Evolutionary conservation across 352 stramenopile genomes (phyloP), one percentile per base, ranked within the genome.

Genomic region (Phytophthora litchii): DNA sequence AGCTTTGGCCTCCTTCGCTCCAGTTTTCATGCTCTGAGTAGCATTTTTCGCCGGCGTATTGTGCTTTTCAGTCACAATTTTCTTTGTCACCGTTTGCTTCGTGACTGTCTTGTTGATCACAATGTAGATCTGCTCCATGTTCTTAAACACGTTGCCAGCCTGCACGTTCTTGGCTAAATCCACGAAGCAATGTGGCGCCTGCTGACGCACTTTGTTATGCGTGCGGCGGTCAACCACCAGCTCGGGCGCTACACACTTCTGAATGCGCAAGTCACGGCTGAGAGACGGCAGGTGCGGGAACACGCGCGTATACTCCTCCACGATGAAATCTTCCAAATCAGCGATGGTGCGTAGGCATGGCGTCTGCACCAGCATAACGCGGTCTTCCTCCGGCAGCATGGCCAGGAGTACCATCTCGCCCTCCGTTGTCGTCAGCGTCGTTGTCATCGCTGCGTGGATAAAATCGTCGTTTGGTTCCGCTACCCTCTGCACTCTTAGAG

Each of bases 101-200:
- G 3, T 27, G 65, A 49, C 21, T 71, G 37, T 31, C 29, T 35
- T 20, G 56, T 83, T 83, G 16, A 62, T 27, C 17, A 83, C 78
- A 10, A 92, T 69, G 56, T 89, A 92, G 25, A 92, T 78, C 61
- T 88, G 83, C 67, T 92, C 83, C 83, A 92, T 92, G 56, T 84
- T 74, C 46, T 71, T 43, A 53, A 92, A 92, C 23, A 86, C 77
- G 40, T 90, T 91, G 51, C 80, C 80, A 11, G 79, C 70, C 61
- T 92, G 83, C 38, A 89, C 79, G 27, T 86, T 89, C 72, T 92
- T 92, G 58, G 78, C 78, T 44, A 92, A 56, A 37, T 92, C 83
- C 42, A 89, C 80, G 36, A 91, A 92, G 32, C 54, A 80, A 52
- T 86, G 78, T 12, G 64, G 54, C 35, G 62, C 53, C 50, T 82